These are phyloP conservation scores for Penicillium corylophilum DNA, from an alignment of 2,329 filamentous ascomycete species.

Conservation along the genomic window DNA sequence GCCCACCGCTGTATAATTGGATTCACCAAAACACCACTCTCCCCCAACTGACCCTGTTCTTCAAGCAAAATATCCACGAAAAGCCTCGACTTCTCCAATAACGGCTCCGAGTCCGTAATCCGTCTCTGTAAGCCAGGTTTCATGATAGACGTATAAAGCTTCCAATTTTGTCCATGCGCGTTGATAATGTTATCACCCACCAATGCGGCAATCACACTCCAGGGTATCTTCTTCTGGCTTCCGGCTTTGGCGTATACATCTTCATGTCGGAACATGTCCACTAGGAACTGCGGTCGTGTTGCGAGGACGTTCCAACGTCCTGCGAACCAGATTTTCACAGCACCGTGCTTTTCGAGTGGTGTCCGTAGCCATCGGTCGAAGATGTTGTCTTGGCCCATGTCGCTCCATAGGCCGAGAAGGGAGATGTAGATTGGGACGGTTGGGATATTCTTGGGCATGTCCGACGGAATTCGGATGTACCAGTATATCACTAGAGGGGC, in stretches of 20 bases:
- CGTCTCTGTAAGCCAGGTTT: slow-evolving; percentile 38
- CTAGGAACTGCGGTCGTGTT: slow-evolving; percentile 45
- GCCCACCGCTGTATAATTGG: slow-evolving; percentile 28
- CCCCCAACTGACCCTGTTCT: slow-evolving; percentile 12
- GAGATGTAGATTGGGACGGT: slow-evolving; percentile 28
- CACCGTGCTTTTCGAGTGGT: slow-evolving; percentile 35
- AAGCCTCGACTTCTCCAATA: slow-evolving; percentile 24
- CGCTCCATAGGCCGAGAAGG: slow-evolving; percentile 25
- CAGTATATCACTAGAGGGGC: slow-evolving; percentile 16
- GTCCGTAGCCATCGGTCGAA: slow-evolving; percentile 26
- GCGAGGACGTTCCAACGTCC: slow-evolving; percentile 52
- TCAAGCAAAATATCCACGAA: slow-evolving; percentile 26
- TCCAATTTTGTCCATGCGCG: slow-evolving; percentile 39
- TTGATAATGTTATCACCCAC: slow-evolving; percentile 46
- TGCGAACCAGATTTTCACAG: slow-evolving; percentile 52
- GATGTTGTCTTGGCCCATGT: slow-evolving; percentile 26
- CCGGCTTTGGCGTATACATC: slow-evolving; percentile 39
- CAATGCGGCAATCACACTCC: slow-evolving; percentile 38
- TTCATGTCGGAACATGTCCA: slow-evolving; percentile 39
- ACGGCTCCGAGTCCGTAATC: slow-evolving; percentile 22
- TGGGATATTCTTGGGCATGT: slow-evolving; percentile 22
- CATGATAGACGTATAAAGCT: slow-evolving; percentile 35
- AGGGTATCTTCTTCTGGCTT: slow-evolving; percentile 44
- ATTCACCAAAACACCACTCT: slow-evolving; percentile 20
- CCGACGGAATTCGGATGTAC: slow-evolving; percentile 22